Percentiles rank a stretch among this genome's conserved stretches.
Evolutionary conservation across 768 basidiomycete species (phyloP).

Genomic region (Kondoa subrosea): DNA sequence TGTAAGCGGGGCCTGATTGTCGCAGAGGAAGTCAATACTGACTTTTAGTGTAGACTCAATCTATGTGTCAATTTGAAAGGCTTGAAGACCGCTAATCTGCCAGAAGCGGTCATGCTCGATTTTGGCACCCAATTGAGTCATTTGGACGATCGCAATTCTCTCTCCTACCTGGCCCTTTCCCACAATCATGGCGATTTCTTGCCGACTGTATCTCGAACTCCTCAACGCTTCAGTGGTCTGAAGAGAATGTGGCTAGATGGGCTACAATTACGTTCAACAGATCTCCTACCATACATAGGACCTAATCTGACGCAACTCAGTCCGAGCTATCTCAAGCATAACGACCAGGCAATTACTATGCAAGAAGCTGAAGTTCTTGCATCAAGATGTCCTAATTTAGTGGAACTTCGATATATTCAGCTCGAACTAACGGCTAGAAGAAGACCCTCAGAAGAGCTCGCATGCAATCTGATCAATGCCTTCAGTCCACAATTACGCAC

Average conservation of each 20-base stretch:
- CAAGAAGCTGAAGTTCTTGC: no score
- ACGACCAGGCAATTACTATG: no score
- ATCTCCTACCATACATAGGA: not conserved
- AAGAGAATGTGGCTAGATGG: not conserved
- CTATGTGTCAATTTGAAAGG: not conserved
- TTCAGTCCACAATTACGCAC: no score
- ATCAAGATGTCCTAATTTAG: no score
- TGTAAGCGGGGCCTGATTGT: no score
- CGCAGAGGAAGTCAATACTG: no score
- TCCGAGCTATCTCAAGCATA: not conserved
- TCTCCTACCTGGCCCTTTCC: not conserved
- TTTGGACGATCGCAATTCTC: not conserved
- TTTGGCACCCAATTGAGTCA: not conserved
- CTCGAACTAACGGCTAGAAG: no score
- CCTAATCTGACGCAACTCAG: not conserved
- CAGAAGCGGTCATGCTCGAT: not conserved
- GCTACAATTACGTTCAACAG: not conserved
- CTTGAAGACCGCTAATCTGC: not conserved
- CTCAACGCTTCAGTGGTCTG: not conserved
- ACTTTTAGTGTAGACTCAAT: no score
- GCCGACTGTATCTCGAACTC: not conserved
- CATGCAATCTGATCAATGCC: no score
- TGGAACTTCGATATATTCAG: no score
- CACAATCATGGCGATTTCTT: not conserved
- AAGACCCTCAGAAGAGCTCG: no score